Percentiles rank a stretch among this genome's conserved stretches.
Conservation (phyloP, 169 alveolate genomes). For the Pseudocohnilembus persalinus region DNA sequence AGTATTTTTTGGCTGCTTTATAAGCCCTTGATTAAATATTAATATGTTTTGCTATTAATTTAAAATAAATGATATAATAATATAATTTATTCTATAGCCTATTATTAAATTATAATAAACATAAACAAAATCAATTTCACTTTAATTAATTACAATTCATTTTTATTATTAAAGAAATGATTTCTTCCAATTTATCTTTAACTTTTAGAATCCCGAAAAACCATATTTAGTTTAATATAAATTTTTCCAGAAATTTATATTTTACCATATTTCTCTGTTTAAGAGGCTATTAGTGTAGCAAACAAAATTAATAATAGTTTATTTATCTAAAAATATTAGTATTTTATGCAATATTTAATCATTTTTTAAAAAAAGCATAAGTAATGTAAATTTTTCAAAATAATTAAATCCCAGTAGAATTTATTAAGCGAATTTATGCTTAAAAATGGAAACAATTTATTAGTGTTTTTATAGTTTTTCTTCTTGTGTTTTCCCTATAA, state of each 20-base stretch:
- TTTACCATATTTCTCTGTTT: background rate
- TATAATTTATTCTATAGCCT: too few species aligned
- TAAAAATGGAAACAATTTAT: too few species aligned
- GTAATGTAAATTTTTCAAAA: background rate
- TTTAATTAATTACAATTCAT: background rate
- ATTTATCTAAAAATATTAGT: background rate
- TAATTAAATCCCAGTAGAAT: background rate
- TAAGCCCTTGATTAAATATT: too few species aligned
- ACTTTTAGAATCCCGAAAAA: background rate
- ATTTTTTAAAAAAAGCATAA: too few species aligned
- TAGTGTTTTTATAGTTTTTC: too few species aligned
- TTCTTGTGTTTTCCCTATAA: background rate
- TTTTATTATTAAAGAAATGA: background rate
- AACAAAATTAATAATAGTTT: too few species aligned
- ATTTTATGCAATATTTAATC: background rate
- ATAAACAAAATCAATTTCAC: too few species aligned
- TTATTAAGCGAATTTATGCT: too few species aligned
- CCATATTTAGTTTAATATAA: background rate
- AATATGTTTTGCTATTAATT: too few species aligned
- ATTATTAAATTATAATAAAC: too few species aligned
- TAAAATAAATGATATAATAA: too few species aligned
- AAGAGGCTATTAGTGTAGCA: background rate
- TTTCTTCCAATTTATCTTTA: background rate
- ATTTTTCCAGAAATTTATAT: background rate
- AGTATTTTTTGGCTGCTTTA: too few species aligned